phyloP scores from a whole-genome alignment of 306 rosid genomes.

The Oemleria cerasiformis region DNA sequence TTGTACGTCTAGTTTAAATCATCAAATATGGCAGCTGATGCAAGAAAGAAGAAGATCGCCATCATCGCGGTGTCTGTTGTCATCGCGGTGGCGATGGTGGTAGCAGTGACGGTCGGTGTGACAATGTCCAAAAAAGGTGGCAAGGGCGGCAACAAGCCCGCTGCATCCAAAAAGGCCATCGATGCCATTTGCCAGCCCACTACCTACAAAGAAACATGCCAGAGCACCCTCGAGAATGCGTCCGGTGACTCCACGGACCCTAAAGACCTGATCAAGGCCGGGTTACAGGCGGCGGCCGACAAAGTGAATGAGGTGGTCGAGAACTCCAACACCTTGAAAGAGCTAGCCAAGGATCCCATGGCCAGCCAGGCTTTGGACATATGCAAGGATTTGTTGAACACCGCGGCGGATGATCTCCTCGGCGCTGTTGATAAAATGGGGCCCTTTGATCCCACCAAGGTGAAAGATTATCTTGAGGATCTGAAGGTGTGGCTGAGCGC shows the following conservation, averaged over 20 bases:
- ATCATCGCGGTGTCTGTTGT: conserved; percentile 27
- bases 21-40: conserved; percentile 16
- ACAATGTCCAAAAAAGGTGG: neutral
- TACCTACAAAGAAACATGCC: conserved; percentile 47
- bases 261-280: conserved; percentile 40
- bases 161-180: conserved; percentile 15
- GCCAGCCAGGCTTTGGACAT: conserved; percentile 46
- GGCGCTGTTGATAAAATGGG: conserved; percentile 36
- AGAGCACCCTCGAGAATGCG: conserved; percentile 20
- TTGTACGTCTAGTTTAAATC: neutral
- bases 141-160: neutral
- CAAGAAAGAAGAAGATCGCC: conserved; percentile 36
- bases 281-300: conserved; percentile 26
- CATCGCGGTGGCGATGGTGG: conserved; percentile 44
- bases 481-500: conserved; percentile 65
- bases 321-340: conserved; percentile 30
- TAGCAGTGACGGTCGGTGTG: conserved; percentile 40
- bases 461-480: conserved; percentile 39
- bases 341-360: conserved; percentile 44
- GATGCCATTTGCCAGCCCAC: conserved; percentile 50
- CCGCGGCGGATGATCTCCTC: conserved; percentile 41
- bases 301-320: conserved; percentile 23
- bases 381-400: conserved; percentile 50
- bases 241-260: conserved; percentile 29
- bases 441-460: conserved; percentile 20